A percentile compares a stretch with the other conserved stretches of the same genome.
phyloP scores from a whole-genome alignment of 75 land plant species.

The Picea glauca region DNA sequence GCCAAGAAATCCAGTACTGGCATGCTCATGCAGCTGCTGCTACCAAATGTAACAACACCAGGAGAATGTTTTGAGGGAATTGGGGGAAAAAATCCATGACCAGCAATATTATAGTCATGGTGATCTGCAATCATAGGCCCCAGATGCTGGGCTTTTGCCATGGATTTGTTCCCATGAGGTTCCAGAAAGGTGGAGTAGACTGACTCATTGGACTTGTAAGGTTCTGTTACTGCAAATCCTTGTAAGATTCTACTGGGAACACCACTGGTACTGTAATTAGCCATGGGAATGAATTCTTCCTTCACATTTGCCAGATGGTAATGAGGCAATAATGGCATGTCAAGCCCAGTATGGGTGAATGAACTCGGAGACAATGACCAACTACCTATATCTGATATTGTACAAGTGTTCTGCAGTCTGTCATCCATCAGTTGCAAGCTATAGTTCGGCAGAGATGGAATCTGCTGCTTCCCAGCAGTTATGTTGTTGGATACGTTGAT shows the following conservation, averaged over 20 bases:
- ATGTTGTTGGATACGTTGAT: background rate
- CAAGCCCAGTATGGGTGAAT: background rate
- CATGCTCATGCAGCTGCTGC: background rate
- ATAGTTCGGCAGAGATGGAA: background rate
- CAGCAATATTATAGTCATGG: background rate
- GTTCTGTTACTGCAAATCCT: background rate
- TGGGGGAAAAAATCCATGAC: slow-evolving; percentile 1
- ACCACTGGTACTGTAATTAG: background rate
- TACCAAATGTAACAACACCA: slow-evolving; percentile 6
- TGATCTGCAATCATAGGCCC: background rate
- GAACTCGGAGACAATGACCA: slow-evolving; percentile 6
- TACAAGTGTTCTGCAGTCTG: background rate
- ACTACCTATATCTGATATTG: slow-evolving; percentile 8
- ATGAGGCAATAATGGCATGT: slow-evolving; percentile 6
- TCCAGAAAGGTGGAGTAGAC: background rate
- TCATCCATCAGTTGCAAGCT: slow-evolving; percentile 3
- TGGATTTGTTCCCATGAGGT: background rate
- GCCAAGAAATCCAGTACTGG: slow-evolving; percentile 6
- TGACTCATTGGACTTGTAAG: slow-evolving; percentile 3
- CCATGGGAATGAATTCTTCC: slow-evolving; percentile 5
- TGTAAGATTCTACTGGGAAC: background rate
- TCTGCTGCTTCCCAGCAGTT: slow-evolving; percentile 2
- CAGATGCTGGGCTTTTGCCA: slow-evolving; percentile 7
- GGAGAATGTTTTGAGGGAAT: slow-evolving; percentile 3
- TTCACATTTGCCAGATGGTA: background rate